Evolutionary conservation across 345 rosid genomes (phyloP).

Genomic region (Salix suchowensis): DNA sequence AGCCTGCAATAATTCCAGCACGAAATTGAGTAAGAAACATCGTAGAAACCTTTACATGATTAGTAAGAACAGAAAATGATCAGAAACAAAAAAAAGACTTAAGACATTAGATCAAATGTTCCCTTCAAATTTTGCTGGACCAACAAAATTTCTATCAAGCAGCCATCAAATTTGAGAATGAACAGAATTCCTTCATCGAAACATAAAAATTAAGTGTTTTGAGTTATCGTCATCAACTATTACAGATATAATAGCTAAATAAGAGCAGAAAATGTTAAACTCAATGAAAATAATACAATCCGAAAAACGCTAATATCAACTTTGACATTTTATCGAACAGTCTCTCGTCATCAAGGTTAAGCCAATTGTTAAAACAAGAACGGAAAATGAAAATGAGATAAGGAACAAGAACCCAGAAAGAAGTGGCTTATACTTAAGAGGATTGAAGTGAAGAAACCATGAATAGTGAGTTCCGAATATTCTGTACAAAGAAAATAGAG

Average conservation of each 20-base stretch:
- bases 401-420: not conserved
- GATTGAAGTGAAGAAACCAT: not conserved
- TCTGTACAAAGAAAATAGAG: not conserved
- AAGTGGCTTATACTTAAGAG: not conserved
- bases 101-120: not conserved
- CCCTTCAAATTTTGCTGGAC: not conserved
- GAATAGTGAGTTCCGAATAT: not conserved
- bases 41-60: not conserved
- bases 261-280: not conserved
- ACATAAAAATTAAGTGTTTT: too few relatives aligned
- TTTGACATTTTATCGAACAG: not conserved
- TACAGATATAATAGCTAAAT: too few relatives aligned
- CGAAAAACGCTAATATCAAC: not conserved
- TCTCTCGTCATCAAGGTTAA: too few relatives aligned
- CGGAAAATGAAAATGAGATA: too few relatives aligned
- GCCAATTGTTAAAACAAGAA: too few relatives aligned
- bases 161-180: too few relatives aligned
- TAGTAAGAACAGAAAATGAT: not conserved
- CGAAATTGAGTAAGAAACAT: not conserved
- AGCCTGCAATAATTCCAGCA: constrained; percentile 31
- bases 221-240: too few relatives aligned
- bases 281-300: not conserved
- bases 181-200: too few relatives aligned
- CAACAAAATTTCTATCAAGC: not conserved
- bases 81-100: not conserved